These are phyloP conservation scores for Paulownia fortunei DNA, from an alignment of 257 asterid species.

Conservation along the genomic window DNA sequence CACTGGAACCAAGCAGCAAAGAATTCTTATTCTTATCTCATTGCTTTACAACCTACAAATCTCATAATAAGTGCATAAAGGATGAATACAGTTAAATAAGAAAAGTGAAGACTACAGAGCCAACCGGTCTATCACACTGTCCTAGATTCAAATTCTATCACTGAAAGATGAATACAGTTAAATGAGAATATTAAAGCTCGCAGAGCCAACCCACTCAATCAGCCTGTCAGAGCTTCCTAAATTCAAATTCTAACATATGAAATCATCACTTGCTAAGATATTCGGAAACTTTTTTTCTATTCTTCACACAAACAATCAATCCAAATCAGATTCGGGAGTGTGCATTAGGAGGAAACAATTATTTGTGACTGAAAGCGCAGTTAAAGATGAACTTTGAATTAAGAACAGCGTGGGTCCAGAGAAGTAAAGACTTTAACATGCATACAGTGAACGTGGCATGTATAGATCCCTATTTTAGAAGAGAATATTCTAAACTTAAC, in stretches of 20 bases:
- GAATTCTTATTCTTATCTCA: neutral
- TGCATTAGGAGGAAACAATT: neutral
- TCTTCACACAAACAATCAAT: neutral
- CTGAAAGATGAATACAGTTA: neutral
- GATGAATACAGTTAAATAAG: neutral
- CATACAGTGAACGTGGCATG: neutral
- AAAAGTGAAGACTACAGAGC: neutral
- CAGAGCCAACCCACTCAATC: neutral
- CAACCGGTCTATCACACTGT: too few species aligned
- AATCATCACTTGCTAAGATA: neutral
- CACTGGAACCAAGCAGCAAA: neutral
- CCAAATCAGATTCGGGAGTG: neutral
- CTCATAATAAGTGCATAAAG: neutral
- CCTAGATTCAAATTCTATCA: neutral
- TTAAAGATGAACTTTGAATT: neutral
- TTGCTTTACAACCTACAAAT: neutral
- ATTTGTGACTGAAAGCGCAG: neutral
- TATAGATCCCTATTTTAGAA: neutral
- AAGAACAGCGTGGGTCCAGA: neutral
- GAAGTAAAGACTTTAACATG: neutral
- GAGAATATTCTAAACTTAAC: slow-evolving; percentile 40
- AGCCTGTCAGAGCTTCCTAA: neutral
- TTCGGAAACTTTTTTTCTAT: neutral
- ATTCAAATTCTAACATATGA: neutral
- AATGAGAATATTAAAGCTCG: neutral